phyloP scores from a whole-genome alignment of 495 filamentous ascomycete genomes.

The Penicillium steckii region DNA sequence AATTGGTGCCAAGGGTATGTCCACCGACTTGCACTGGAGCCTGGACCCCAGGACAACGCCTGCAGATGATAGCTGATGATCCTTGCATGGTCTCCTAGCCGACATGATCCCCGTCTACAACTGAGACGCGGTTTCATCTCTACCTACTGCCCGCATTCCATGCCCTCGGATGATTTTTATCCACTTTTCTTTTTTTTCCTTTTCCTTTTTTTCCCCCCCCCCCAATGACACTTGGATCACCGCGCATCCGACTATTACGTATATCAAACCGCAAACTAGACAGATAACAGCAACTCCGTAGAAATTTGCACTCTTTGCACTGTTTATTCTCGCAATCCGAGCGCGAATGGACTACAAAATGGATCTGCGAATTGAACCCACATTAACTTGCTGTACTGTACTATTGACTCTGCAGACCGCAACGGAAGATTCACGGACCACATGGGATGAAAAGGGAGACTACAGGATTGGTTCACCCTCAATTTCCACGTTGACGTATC shows the following conservation, averaged over 20 bases:
- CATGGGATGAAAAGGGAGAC: conserved; percentile 8
- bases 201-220: conserved; percentile 1
- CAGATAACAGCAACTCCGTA: not conserved
- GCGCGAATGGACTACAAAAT: not conserved
- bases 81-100: conserved; percentile 26
- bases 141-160: not conserved
- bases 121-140: conserved; percentile 12
- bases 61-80: conserved; percentile 12
- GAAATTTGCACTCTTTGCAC: not conserved
- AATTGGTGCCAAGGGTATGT: not conserved
- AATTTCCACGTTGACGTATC: conserved; percentile 7
- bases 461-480: conserved; percentile 9
- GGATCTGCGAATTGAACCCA: not conserved
- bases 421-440: conserved; percentile 1
- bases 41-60: not conserved
- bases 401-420: not conserved
- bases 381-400: not conserved
- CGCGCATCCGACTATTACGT: too few species aligned
- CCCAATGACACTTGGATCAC: not conserved
- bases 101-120: conserved; percentile 9
- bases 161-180: not conserved
- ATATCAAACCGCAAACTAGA: not conserved
- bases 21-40: not conserved
- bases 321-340: not conserved
- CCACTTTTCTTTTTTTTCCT: not conserved